Base-by-base conservation (phyloP, 177 flowering plant species). In the Vitis hybrid region DNA sequence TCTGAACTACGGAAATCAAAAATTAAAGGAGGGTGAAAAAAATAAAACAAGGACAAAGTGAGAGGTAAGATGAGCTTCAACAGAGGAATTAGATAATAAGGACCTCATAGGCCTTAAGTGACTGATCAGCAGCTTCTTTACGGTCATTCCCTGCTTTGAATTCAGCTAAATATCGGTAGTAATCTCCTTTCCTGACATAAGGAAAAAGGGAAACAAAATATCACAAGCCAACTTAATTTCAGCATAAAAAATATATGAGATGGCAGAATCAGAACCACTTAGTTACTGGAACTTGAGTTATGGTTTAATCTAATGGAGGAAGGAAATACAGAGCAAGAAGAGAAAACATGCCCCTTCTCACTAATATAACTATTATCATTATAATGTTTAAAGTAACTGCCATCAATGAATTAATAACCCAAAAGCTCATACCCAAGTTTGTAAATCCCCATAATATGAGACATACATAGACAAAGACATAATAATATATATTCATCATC, bases 51-150 rank as follows among this genome's bases (percentile, higher is more conserved):
- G 3, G 15, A 49, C 12, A 60, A 12, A 50, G 21, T 30, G n/a
- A 12, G 17, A 63, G 49, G 4, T 20, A 10, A 49, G 15, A 52
- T 9, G 20, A n/a, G 54, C 55, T 15, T 2, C 13, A 32, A 65
- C n/a, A 32, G 8, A 4, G 13, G 8, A n/a, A 2, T 14, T 1
- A 51, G 51, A 15, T 15, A 30, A 3, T 41, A 27, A 65, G 57
- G 7, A 85, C 88, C 85, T 87, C 80, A 67, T 87, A 87, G 54
- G 88, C 87, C 68, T 82, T 83, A 11, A 84, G 79, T 9, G 88
- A 82, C 64, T 77, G 81, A 61, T 85, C 84, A 3, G 87, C 87
- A 58, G 83, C 86, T 64, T 80, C 84, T 65, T 81, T 80, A n/a
- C 82, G 78, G 27, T 82, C 86, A 76, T 76, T 70, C 11, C 79